A percentile compares a stretch with the other conserved stretches of the same genome.
Conservation (phyloP, 169 alveolate species). For the Cryptosporidium meleagridis region DNA sequence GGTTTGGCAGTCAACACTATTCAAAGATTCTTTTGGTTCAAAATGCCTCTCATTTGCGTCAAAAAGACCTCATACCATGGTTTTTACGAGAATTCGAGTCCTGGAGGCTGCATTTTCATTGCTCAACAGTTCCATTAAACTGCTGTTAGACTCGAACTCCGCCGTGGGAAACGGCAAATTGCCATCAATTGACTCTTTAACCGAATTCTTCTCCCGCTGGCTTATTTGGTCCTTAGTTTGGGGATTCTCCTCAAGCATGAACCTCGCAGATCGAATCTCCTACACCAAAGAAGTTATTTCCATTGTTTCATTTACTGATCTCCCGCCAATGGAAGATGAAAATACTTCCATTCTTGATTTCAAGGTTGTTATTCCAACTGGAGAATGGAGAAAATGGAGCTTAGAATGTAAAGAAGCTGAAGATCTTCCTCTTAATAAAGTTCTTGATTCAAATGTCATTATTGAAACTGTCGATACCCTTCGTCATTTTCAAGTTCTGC, state of each 20-base stretch:
- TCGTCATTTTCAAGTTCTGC: slow-evolving; percentile 93
- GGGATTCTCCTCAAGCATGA: slow-evolving; percentile 76
- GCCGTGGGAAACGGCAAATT: background rate
- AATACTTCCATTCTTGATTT: slow-evolving; percentile 89
- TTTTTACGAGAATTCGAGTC: slow-evolving; percentile 91
- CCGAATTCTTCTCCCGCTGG: slow-evolving; percentile 7
- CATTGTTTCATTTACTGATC: slow-evolving; percentile 43
- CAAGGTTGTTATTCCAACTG: slow-evolving; percentile 92
- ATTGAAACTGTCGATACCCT: slow-evolving; percentile 97
- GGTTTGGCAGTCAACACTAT: slow-evolving; percentile 15
- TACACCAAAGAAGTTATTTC: background rate
- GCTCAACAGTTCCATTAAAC: slow-evolving; percentile 78
- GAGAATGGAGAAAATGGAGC: slow-evolving; percentile 94
- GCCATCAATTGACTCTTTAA: background rate
- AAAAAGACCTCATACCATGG: slow-evolving; percentile 91
- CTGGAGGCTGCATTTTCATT: slow-evolving; percentile 90
- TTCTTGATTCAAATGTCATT: slow-evolving; percentile 94
- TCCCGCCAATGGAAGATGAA: slow-evolving; percentile 74
- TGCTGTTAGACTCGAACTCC: slow-evolving; percentile 15
- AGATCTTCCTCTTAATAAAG: slow-evolving; percentile 78
- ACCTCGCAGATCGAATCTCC: slow-evolving; percentile 49
- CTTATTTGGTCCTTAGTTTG: slow-evolving; percentile 29
- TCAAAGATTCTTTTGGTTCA: slow-evolving; percentile 76
- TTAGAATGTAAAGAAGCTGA: slow-evolving; percentile 59
- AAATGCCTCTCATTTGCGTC: slow-evolving; percentile 84